Evolutionary conservation across 2,329 filamentous ascomycete genomes (phyloP).

Genomic region (Arthroderma sp.): DNA sequence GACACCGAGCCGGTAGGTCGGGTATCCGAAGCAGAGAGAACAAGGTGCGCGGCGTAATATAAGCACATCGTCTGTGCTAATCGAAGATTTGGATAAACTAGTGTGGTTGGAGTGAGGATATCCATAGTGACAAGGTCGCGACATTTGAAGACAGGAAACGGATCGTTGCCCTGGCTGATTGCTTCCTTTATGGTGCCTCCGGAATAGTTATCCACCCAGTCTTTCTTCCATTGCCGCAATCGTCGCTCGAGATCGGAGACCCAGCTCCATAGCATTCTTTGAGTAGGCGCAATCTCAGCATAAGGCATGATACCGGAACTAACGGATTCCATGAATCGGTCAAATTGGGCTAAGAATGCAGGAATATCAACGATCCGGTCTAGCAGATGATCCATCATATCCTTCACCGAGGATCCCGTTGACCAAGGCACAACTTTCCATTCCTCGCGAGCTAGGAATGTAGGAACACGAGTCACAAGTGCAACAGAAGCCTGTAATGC

Average conservation of each 20-base stretch:
- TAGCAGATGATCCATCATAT: conserved; percentile 24
- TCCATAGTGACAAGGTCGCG: conserved; percentile 13
- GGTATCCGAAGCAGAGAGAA: conserved; percentile 14
- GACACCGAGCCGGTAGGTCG: conserved; percentile 14
- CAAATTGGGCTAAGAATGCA: conserved; percentile 19
- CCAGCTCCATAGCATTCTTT: conserved; percentile 22
- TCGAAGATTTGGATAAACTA: conserved; percentile 16
- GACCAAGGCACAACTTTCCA: conserved; percentile 30
- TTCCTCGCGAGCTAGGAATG: conserved; percentile 24
- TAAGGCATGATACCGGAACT: conserved; percentile 14
- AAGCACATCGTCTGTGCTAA: conserved; percentile 15
- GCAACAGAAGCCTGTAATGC: conserved; percentile 16
- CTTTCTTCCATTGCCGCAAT: conserved; percentile 16
- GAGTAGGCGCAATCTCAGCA: conserved; percentile 22
- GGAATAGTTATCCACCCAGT: conserved; percentile 15
- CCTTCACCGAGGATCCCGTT: conserved; percentile 22
- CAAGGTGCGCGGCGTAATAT: conserved; percentile 17
- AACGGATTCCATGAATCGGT: conserved; percentile 17
- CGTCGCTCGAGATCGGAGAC: conserved; percentile 20
- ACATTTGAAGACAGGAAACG: conserved; percentile 14
- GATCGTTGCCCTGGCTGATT: conserved; percentile 4
- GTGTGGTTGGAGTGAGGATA: conserved; percentile 8
- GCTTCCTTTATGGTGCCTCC: conserved; percentile 10
- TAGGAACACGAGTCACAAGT: conserved; percentile 19
- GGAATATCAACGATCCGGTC: conserved; percentile 25